Base-by-base conservation (phyloP, 306 rosid species). In the Luffa aegyptiaca region DNA sequence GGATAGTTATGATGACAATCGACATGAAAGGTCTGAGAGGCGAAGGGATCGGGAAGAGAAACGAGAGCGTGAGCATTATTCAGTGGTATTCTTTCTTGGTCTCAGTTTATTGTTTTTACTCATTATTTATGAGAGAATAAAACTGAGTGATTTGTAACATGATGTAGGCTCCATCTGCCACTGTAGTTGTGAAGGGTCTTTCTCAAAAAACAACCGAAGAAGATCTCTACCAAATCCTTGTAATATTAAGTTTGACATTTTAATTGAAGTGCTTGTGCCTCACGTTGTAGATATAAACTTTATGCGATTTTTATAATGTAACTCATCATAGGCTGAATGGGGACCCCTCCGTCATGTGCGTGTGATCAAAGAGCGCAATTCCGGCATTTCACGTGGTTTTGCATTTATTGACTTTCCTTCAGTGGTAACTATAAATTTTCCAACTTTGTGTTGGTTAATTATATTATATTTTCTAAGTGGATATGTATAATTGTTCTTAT, bases 331-430 rank as follows among this genome's bases (percentile, higher is more conserved):
- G 99, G 91, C 97, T 69, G 99, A 95, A 86, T 95, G 99, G 97
- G 97, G 99, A 16, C 99, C 97, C 37, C 97, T 95, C 78, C 93
- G 99, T 56, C 99, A 93, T 86, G 93, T 95, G 71, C 97, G 99
- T 26, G 97, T 95, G 76, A 95, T 95, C 86, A 95, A 91, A 86
- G 99, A 95, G 88, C 90, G 99, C 75, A 93, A 82, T 86, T 92
- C 99, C 76, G 97, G 99, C 84, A 80, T 86, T 69, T 95, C 99
- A 10, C 92, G 99, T 20, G 99, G 99, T 86, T 95, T 95, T 90
- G 99, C 99, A 18, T 95, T 95, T 81, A 92, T 95, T 79, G 99
- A 95, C 86, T 95, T 95, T 83, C 97, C 97, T 77, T 90, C 97
- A n/a, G 90, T 95, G 99, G 99, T 95, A 88, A 35, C 62, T 56